Evolutionary conservation across 768 basidiomycete species (phyloP).

Genomic region (Chiua virens): DNA sequence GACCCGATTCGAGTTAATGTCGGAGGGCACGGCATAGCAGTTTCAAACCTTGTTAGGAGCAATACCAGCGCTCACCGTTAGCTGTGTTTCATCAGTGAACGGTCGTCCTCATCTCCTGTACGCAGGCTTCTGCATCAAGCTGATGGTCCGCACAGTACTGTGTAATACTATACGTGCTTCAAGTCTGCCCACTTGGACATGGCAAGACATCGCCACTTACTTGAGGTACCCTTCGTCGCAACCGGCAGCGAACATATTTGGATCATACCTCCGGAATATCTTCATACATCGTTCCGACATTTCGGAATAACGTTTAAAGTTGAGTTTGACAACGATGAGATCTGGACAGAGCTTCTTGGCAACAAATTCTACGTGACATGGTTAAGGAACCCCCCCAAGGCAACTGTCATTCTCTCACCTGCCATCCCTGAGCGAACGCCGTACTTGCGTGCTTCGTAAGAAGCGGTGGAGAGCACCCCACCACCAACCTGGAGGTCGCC

Average conservation of each 20-base stretch:
- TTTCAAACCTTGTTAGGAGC: slow-evolving; percentile 85
- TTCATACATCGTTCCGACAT: slow-evolving; percentile 71
- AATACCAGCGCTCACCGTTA: slow-evolving; percentile 95
- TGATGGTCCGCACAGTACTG: slow-evolving; percentile 70
- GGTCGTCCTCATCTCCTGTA: slow-evolving; percentile 68
- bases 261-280: slow-evolving; percentile 71
- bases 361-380: slow-evolving; percentile 63
- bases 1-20: slow-evolving; percentile 11
- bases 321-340: slow-evolving; percentile 64
- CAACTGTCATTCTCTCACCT: slow-evolving; percentile 42
- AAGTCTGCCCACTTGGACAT: slow-evolving; percentile 1
- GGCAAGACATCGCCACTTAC: slow-evolving; percentile 40
- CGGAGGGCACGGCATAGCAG: slow-evolving; percentile 13
- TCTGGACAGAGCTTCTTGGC: slow-evolving; percentile 94
- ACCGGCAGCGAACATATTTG: slow-evolving; percentile 71
- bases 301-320: slow-evolving; percentile 63
- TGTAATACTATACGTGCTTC: slow-evolving; percentile 62
- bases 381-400: not conserved
- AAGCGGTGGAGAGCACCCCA: slow-evolving; percentile 86
- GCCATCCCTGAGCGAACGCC: slow-evolving; percentile 96
- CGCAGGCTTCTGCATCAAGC: slow-evolving; percentile 70
- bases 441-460: slow-evolving; percentile 88
- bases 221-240: slow-evolving; percentile 93
- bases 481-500: slow-evolving; percentile 58
- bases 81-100: slow-evolving; percentile 75